phyloP scores from a whole-genome alignment of 202 grass and related monocot species.

The Saccharum hybrid region DNA sequence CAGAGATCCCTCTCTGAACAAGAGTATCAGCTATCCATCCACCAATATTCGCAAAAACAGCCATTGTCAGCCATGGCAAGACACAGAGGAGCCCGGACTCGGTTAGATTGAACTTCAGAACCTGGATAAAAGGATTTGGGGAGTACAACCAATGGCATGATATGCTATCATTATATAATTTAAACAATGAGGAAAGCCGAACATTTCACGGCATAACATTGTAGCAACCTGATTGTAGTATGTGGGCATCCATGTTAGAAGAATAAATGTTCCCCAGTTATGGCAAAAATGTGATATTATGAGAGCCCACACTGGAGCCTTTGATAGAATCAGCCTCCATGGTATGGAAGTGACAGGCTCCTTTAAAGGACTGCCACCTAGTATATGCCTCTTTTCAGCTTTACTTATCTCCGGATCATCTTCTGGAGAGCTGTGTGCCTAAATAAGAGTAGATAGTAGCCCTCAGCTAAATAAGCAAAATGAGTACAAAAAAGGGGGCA shows the following conservation, averaged over 20 bases:
- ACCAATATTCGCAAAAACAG: slow-evolving; percentile 90
- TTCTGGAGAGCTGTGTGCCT: slow-evolving; percentile 85
- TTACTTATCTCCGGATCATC: slow-evolving; percentile 72
- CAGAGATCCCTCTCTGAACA: slow-evolving; percentile 74
- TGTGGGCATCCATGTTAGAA: slow-evolving; percentile 99
- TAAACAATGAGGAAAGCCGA: slow-evolving; percentile 1
- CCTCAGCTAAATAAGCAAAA: slow-evolving; percentile 27
- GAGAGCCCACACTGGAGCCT: slow-evolving; percentile 91
- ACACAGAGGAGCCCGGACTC: slow-evolving; percentile 94
- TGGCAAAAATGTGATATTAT: slow-evolving; percentile 99
- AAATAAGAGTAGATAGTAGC: slow-evolving; percentile 39
- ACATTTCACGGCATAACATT: slow-evolving; percentile 28
- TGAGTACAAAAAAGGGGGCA: slow-evolving; percentile 1
- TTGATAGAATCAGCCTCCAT: slow-evolving; percentile 93
- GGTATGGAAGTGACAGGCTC: slow-evolving; percentile 92
- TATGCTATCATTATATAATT: slow-evolving; percentile 29
- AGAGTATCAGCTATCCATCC: slow-evolving; percentile 99
- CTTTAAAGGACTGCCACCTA: slow-evolving; percentile 67
- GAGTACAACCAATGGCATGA: slow-evolving; percentile 26
- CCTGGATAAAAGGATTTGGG: slow-evolving; percentile 55
- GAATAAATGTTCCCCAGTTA: slow-evolving; percentile 99
- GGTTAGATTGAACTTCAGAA: slow-evolving; percentile 95
- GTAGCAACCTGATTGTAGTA: slow-evolving; percentile 95
- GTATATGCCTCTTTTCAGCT: slow-evolving; percentile 78
- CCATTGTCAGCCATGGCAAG: slow-evolving; percentile 97